Evolutionary conservation across 192 early-diverging fungal genomes (phyloP).

Genomic region (Podila minutissima): DNA sequence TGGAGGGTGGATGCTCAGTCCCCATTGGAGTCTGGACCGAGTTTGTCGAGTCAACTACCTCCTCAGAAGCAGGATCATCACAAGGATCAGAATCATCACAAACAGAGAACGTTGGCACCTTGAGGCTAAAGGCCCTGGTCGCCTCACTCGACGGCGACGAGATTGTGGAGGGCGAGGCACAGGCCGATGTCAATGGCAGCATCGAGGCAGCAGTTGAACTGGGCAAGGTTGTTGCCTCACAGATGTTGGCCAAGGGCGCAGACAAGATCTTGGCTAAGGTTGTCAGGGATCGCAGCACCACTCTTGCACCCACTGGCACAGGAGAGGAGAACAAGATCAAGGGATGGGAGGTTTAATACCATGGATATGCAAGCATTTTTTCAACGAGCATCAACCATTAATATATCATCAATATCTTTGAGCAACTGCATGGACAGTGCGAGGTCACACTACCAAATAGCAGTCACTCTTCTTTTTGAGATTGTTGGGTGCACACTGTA

Average conservation of each 20-base stretch:
- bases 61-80: slow-evolving; percentile 24
- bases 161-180: slow-evolving; percentile 64
- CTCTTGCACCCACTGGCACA: slow-evolving; percentile 26
- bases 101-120: slow-evolving; percentile 24
- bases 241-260: slow-evolving; percentile 55
- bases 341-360: slow-evolving; percentile 43
- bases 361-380: too few species aligned
- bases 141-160: slow-evolving; percentile 78
- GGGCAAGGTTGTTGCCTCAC: slow-evolving; percentile 50
- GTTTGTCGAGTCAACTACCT: slow-evolving; percentile 41
- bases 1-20: slow-evolving; percentile 97
- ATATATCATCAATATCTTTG: not conserved
- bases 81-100: slow-evolving; percentile 1
- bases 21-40: slow-evolving; percentile 87
- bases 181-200: slow-evolving; percentile 40
- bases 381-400: not conserved
- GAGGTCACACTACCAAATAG: too few species aligned
- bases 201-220: slow-evolving; percentile 50
- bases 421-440: too few species aligned
- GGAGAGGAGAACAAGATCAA: slow-evolving; percentile 34
- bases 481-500: too few species aligned
- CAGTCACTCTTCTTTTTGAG: too few species aligned
- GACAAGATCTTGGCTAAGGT: slow-evolving; percentile 48
- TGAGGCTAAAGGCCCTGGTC: slow-evolving; percentile 75
- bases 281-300: slow-evolving; percentile 23